A percentile compares a stretch with the other conserved stretches of the same genome.
phyloP scores from a whole-genome alignment of 768 basidiomycete genomes.

The Suillus spraguei region DNA sequence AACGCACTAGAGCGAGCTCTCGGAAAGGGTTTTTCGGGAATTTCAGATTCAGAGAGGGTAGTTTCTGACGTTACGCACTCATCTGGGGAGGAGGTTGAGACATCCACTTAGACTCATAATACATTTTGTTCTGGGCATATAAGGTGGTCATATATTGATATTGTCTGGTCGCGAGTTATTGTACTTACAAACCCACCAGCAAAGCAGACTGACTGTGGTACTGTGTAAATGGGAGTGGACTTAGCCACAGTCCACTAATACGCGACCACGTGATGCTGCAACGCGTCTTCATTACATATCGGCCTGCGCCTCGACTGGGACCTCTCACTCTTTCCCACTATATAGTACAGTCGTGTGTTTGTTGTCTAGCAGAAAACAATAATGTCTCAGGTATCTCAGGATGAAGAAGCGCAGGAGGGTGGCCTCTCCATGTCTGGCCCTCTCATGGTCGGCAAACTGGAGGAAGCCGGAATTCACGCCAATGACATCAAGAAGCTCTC shows the following conservation, averaged over 20 bases:
- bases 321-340: background rate
- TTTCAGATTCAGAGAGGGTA: constrained; percentile 8
- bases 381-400: constrained; percentile 56
- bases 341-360: background rate
- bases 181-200: background rate
- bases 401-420: constrained; percentile 44
- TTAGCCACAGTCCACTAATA: background rate
- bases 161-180: background rate
- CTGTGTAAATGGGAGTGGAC: background rate
- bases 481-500: constrained; percentile 95
- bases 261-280: constrained; percentile 34
- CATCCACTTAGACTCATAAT: constrained; percentile 7
- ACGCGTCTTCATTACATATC: constrained; percentile 25
- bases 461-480: constrained; percentile 86
- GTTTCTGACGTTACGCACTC: constrained; percentile 12
- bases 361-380: background rate
- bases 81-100: background rate
- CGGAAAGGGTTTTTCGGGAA: constrained; percentile 37
- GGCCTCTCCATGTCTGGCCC: constrained; percentile 72
- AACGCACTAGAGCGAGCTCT: constrained; percentile 72
- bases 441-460: constrained; percentile 78
- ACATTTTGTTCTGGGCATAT: background rate
- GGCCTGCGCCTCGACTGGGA: background rate
- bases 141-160: background rate
- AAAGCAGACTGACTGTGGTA: background rate